Base-by-base conservation (phyloP, 2,329 filamentous ascomycete species). In the Epichloe aotearoae region DNA sequence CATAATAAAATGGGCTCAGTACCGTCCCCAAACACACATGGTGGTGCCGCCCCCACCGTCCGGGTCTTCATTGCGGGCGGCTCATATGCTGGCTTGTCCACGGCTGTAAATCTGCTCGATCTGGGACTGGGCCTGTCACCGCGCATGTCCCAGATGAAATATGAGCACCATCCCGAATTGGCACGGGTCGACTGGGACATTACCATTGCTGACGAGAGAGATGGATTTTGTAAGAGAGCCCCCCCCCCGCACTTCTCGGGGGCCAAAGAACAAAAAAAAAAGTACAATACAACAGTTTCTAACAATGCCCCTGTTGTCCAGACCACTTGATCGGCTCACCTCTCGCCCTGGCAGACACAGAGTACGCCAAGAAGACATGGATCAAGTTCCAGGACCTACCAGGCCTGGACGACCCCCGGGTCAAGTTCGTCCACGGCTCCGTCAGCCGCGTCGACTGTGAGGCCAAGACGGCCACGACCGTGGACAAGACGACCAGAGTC, bases 241-340 rank as follows among this genome's bases (percentile, higher is more conserved):
- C 7, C 8, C 26, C 26, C 7, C 8, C 26, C 8, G 26, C 26
- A 30, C 26, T 4, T 10, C 8, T 4, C 26, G 8, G 26, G 26
- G 8, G 26, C 26, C 10, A 8, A 4, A 4, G 26, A 30, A 30
- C 26, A 46, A 30, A n/a, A 23, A 34, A 8, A 5, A 33, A 33
- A 14, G 5, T 1, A 38, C 5, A 11, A 38, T 10, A n/a, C 20
- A 20, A 34, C 17, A 26, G 4, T 40, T 14, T 37, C 47, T 52
- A 42, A 52, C 38, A 4, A 44, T 19, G 5, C 26, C 3, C 26
- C 8, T 4, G 17, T 43, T 4, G 19, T 43, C 17, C 53, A 88
- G 85, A 81, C 65, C 86, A 91, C 64, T 65, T 86, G 26, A 88
- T 91, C 58, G 85, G 86, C 47, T 80, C 83, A 0, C 87, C 87